phyloP scores from a whole-genome alignment of 2,329 filamentous ascomycete species.

The Scleromitrula shiraiana region DNA sequence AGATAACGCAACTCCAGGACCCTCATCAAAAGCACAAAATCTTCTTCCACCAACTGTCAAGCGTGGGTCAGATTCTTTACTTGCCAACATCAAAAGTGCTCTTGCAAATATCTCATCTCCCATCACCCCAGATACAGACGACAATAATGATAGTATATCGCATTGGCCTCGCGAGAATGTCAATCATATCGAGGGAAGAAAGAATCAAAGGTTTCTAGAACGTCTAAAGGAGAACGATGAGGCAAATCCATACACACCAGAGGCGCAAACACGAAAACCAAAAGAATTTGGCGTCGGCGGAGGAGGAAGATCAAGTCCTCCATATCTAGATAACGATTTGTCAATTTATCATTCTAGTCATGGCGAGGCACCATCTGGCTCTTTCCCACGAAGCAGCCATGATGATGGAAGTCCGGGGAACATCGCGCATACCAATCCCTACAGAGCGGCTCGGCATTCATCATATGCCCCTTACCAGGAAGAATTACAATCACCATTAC shows the following conservation, averaged over 20 bases:
- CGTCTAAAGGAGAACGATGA: neutral
- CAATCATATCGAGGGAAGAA: neutral
- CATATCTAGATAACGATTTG: neutral
- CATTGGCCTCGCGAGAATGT: constrained; percentile 5
- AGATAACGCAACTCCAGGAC: constrained; percentile 1
- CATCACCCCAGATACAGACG: neutral
- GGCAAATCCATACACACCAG: neutral
- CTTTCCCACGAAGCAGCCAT: constrained; percentile 5
- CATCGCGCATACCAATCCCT: neutral
- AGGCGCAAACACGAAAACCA: neutral
- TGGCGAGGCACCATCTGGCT: constrained; percentile 7
- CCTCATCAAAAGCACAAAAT: constrained; percentile 2
- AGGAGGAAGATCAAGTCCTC: neutral
- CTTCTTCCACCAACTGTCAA: neutral
- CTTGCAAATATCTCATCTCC: constrained; percentile 5
- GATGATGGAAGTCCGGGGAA: neutral
- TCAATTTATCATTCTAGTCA: constrained; percentile 9
- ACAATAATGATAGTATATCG: neutral
- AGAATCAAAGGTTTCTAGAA: neutral
- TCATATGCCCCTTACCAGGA: constrained; percentile 1
- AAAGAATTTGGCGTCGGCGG: neutral
- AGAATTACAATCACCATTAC: constrained; percentile 5
- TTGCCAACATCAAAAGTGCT: constrained; percentile 8
- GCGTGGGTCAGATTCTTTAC: neutral
- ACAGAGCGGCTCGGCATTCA: neutral